Conservation (phyloP, 345 rosid genomes). For the Rhizophora apiculata region DNA sequence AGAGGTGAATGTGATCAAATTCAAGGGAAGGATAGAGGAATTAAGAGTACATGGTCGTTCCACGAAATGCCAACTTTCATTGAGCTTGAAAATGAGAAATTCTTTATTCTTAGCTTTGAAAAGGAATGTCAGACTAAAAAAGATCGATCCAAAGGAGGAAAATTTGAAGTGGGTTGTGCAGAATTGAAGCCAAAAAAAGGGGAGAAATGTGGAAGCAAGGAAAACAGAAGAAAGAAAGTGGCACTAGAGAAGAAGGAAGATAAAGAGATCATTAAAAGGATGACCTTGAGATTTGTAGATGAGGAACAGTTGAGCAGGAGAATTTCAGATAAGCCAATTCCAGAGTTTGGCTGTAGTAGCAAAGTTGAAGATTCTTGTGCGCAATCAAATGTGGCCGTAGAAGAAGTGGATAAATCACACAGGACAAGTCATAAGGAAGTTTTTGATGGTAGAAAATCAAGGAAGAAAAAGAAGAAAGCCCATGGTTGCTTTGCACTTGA, state of each 20-base stretch:
- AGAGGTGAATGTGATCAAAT: slow-evolving; percentile 17
- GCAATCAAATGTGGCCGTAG: not conserved
- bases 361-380: slow-evolving; percentile 6
- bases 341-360: slow-evolving; percentile 1
- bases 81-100: slow-evolving; percentile 63
- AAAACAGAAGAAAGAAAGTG: slow-evolving; percentile 8
- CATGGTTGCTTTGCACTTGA: not conserved
- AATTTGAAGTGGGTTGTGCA: slow-evolving; percentile 21
- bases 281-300: slow-evolving; percentile 10
- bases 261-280: slow-evolving; percentile 7
- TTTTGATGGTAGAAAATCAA: slow-evolving; percentile 15
- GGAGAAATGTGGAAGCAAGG: slow-evolving; percentile 26
- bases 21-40: slow-evolving; percentile 31
- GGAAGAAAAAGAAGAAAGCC: slow-evolving; percentile 27
- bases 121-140: slow-evolving; percentile 17
- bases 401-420: slow-evolving; percentile 5
- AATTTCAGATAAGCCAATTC: not conserved
- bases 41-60: slow-evolving; percentile 37
- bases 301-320: slow-evolving; percentile 11
- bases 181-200: slow-evolving; percentile 33
- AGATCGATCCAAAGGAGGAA: slow-evolving; percentile 11
- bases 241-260: slow-evolving; percentile 15
- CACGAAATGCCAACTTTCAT: slow-evolving; percentile 39
- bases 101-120: slow-evolving; percentile 62
- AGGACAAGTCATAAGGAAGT: slow-evolving; percentile 1